These are phyloP conservation scores for Cryptococcus depauperatus DNA, from an alignment of 1,284 basidiomycete species.

Conservation along the genomic window DNA sequence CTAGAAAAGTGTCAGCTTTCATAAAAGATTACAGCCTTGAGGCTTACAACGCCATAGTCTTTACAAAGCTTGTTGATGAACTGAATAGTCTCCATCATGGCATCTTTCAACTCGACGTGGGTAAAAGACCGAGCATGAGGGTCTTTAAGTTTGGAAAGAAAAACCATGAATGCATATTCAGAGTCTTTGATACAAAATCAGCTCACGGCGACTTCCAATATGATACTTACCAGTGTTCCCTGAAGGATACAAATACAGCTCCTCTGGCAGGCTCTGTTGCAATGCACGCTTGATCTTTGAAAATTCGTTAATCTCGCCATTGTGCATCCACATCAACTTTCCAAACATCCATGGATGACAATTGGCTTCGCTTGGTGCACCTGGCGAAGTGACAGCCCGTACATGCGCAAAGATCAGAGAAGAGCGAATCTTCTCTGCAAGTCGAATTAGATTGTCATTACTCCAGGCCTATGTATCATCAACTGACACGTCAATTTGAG, in stretches of 20 bases:
- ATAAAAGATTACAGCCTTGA: not conserved
- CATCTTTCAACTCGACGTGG: conserved; percentile 49
- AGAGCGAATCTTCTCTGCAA: conserved; percentile 92
- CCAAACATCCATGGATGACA: conserved; percentile 86
- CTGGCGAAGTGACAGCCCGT: conserved; percentile 63
- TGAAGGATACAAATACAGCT: conserved; percentile 72
- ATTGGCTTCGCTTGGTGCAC: conserved; percentile 68
- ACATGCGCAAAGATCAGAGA: conserved; percentile 90
- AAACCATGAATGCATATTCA: conserved; percentile 90
- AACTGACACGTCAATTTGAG: not conserved
- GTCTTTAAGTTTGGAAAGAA: conserved; percentile 77
- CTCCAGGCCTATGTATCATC: conserved; percentile 75
- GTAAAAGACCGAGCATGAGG: conserved; percentile 53
- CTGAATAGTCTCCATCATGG: conserved; percentile 79
- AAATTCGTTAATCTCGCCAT: conserved; percentile 78
- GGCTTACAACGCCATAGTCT: conserved; percentile 58
- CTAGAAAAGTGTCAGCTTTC: no score
- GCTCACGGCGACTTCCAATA: not conserved
- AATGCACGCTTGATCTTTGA: conserved; percentile 67
- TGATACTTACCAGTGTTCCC: conserved; percentile 71
- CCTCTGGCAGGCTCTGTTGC: conserved; percentile 66
- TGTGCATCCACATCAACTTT: conserved; percentile 95
- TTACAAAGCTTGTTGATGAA: conserved; percentile 69
- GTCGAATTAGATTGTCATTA: conserved; percentile 74
- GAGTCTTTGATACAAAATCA: no score